Percentiles rank a stretch among this genome's conserved stretches.
Conservation (phyloP, 306 rosid genomes). For the Fragaria vesca region DNA sequence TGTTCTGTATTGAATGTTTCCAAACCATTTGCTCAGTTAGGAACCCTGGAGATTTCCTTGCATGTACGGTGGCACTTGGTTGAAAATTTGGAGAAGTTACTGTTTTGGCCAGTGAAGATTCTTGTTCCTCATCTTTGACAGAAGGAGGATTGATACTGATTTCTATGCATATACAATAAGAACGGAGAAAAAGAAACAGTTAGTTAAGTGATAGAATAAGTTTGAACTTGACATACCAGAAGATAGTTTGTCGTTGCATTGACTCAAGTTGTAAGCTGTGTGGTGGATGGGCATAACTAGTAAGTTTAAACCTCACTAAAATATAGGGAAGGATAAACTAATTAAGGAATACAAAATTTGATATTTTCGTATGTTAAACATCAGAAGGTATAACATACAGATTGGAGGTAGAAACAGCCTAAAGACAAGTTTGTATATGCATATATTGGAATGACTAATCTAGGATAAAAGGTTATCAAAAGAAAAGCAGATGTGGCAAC, state of each 20-base stretch:
- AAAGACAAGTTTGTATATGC: neutral
- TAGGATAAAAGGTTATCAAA: neutral
- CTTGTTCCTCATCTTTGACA: neutral
- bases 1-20: conserved; percentile 11
- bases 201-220: neutral
- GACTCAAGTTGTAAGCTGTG: neutral
- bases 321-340: neutral
- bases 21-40: conserved; percentile 26
- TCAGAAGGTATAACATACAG: neutral
- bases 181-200: neutral
- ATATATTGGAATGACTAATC: neutral
- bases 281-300: neutral
- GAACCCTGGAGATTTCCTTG: conserved; percentile 21
- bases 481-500: neutral
- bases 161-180: neutral
- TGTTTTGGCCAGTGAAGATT: neutral
- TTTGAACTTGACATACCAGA: neutral
- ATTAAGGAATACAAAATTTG: too few relatives aligned
- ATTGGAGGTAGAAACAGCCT: neutral
- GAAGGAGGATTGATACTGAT: neutral
- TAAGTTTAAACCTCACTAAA: neutral
- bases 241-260: neutral
- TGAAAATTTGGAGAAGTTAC: conserved; percentile 18
- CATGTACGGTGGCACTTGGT: conserved; percentile 13
- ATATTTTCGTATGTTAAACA: neutral